Evolutionary conservation across 2,329 filamentous ascomycete species (phyloP).

Genomic region (Aureobasidium uvarum): DNA sequence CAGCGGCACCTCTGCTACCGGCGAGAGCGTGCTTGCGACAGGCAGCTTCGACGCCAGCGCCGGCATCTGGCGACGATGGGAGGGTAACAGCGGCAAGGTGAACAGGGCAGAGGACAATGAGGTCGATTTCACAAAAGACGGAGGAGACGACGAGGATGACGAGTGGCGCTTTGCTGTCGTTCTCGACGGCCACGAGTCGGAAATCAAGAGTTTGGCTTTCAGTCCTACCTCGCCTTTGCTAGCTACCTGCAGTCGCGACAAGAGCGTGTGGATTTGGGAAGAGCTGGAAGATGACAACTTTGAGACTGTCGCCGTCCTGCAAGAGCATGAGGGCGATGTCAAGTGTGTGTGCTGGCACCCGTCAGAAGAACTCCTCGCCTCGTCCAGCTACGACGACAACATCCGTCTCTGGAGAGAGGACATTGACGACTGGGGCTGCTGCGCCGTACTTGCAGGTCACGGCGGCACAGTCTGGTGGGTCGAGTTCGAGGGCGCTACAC

Average conservation of each 20-base stretch:
- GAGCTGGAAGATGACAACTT: constrained; percentile 93
- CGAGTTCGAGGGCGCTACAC: constrained; percentile 58
- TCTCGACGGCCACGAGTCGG: constrained; percentile 90
- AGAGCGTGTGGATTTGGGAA: constrained; percentile 98
- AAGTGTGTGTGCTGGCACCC: constrained; percentile 94
- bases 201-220: constrained; percentile 80
- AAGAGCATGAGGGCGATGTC: constrained; percentile 92
- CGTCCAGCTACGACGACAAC: constrained; percentile 91
- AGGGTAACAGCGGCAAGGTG: constrained; percentile 56
- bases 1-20: constrained; percentile 38
- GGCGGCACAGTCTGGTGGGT: constrained; percentile 86
- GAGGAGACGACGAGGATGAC: constrained; percentile 60
- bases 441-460: constrained; percentile 77
- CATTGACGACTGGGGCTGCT: constrained; percentile 89
- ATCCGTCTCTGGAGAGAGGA: constrained; percentile 88
- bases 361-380: constrained; percentile 73
- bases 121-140: constrained; percentile 38
- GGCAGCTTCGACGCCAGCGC: constrained; percentile 93
- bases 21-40: constrained; percentile 77
- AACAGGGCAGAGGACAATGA: constrained; percentile 30
- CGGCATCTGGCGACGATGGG: constrained; percentile 67
- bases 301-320: constrained; percentile 91
- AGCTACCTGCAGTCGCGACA: constrained; percentile 88
- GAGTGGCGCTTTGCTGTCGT: constrained; percentile 94
- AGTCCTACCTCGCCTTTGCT: constrained; percentile 72